Evolutionary conservation across 805 yeast genomes (phyloP).

Genomic region (Teunomyces pallodes): DNA sequence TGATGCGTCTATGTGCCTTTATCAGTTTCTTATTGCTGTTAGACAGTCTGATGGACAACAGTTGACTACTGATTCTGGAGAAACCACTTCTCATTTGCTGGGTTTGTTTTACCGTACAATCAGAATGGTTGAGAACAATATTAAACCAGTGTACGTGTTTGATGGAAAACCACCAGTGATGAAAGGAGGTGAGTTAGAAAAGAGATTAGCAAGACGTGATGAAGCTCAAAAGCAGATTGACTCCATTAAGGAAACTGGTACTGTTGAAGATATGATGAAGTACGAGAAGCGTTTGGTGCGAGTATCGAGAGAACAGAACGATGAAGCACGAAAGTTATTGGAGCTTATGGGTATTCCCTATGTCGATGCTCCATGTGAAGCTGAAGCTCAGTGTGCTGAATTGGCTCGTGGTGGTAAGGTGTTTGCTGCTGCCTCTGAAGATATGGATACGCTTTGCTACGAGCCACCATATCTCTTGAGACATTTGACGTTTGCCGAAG

Average conservation of each 20-base stretch:
- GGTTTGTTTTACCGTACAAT: conserved; percentile 96
- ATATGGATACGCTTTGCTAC: conserved; percentile 97
- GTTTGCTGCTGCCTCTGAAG: conserved; percentile 96
- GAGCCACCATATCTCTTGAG: conserved; percentile 80
- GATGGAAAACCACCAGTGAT: conserved; percentile 97
- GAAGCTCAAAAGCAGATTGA: conserved; percentile 77
- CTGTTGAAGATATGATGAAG: conserved; percentile 70
- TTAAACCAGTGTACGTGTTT: conserved; percentile 94
- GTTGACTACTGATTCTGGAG: conserved; percentile 83
- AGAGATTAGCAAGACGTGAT: conserved; percentile 75
- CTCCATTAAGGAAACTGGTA: conserved; percentile 75
- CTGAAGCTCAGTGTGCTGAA: conserved; percentile 98
- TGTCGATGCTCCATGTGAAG: conserved; percentile 95
- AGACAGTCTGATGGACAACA: conserved; percentile 97
- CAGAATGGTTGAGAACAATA: conserved; percentile 85
- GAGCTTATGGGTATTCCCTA: conserved; percentile 93
- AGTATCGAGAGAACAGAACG: conserved; percentile 88
- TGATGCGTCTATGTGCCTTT: conserved; percentile 94
- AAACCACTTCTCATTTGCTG: conserved; percentile 88
- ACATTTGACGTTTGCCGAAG: conserved; percentile 91
- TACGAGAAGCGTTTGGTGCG: conserved; percentile 85
- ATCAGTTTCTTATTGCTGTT: conserved; percentile 94
- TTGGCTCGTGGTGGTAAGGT: conserved; percentile 87
- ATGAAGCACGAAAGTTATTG: conserved; percentile 81
- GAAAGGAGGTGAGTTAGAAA: conserved; percentile 89